Percentiles rank a stretch among this genome's conserved stretches.
Conservation (phyloP, 306 rosid genomes). For the Myrica gale region DNA sequence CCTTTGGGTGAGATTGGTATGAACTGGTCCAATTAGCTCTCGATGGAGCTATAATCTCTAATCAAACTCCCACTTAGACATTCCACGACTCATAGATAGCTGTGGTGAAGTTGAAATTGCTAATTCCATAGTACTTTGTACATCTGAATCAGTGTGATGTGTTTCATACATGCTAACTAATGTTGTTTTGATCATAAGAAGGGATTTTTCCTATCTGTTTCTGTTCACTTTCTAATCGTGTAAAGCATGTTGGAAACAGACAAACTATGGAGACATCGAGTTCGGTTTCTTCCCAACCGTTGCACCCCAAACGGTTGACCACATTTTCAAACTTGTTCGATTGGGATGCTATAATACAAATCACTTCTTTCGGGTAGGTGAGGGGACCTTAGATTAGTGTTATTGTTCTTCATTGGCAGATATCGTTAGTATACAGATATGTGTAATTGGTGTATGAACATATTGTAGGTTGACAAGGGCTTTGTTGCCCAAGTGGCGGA, state of each 20-base stretch:
- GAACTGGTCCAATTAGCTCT: not conserved
- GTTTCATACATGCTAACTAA: not conserved
- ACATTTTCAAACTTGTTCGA: constrained; percentile 87
- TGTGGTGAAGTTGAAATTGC: not conserved
- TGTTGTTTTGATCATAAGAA: not conserved
- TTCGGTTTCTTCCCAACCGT: constrained; percentile 88
- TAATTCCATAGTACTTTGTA: not conserved
- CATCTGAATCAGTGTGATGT: not conserved
- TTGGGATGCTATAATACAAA: constrained; percentile 90
- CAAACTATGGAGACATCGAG: constrained; percentile 88
- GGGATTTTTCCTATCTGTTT: constrained; percentile 1
- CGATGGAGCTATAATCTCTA: not conserved
- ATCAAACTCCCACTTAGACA: not conserved
- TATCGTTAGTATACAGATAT: constrained; percentile 10
- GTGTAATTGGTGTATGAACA: constrained; percentile 17
- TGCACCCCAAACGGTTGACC: constrained; percentile 90
- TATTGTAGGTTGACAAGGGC: constrained; percentile 78
- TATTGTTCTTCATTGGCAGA: not conserved
- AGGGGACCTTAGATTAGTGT: constrained; percentile 6
- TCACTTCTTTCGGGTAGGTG: constrained; percentile 79
- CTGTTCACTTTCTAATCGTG: constrained; percentile 3
- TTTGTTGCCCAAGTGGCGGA: constrained; percentile 98
- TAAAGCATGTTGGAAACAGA: constrained; percentile 48
- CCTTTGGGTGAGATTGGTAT: not conserved
- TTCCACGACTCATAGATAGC: not conserved